A percentile compares a stretch with the other conserved stretches of the same genome.
These are phyloP conservation scores for Magnusiomyces paraingens DNA, from an alignment of 1,139 yeast species.

Conservation along the genomic window DNA sequence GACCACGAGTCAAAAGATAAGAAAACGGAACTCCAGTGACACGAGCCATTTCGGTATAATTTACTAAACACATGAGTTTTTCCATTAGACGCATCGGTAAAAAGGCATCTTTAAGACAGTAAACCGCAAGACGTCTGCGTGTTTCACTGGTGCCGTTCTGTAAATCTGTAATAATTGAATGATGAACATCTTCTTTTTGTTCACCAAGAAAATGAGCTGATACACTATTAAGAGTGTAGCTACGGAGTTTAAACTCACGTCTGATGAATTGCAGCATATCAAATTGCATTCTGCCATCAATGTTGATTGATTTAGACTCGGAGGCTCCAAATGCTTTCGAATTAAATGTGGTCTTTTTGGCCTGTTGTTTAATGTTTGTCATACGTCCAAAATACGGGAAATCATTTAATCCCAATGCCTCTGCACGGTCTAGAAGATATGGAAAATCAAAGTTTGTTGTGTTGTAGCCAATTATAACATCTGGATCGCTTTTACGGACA, in stretches of 20 bases:
- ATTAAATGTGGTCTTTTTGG: slow-evolving; percentile 75
- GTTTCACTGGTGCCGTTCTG: slow-evolving; percentile 92
- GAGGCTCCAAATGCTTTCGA: slow-evolving; percentile 97
- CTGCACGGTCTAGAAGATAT: slow-evolving; percentile 81
- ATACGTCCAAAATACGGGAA: slow-evolving; percentile 90
- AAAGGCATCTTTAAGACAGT: slow-evolving; percentile 94
- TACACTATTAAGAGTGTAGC: slow-evolving; percentile 91
- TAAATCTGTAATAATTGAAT: slow-evolving; percentile 88
- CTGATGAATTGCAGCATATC: slow-evolving; percentile 90
- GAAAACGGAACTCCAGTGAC: slow-evolving; percentile 98
- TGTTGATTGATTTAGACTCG: slow-evolving; percentile 84
- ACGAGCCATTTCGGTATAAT: slow-evolving; percentile 98
- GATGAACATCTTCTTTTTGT: slow-evolving; percentile 97
- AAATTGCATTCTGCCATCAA: slow-evolving; percentile 92
- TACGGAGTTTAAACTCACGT: slow-evolving; percentile 89
- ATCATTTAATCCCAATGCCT: slow-evolving; percentile 53
- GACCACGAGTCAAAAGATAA: slow-evolving; percentile 83
- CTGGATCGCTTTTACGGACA: slow-evolving; percentile 80
- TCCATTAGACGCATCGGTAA: slow-evolving; percentile 82
- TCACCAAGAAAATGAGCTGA: slow-evolving; percentile 91
- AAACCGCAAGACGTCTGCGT: slow-evolving; percentile 90
- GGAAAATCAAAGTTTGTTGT: slow-evolving; percentile 94
- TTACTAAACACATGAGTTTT: slow-evolving; percentile 91
- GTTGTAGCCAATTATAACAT: slow-evolving; percentile 94
- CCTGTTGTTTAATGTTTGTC: slow-evolving; percentile 59